Conservation (phyloP, 345 rosid species). For the Heritiera fomes region DNA sequence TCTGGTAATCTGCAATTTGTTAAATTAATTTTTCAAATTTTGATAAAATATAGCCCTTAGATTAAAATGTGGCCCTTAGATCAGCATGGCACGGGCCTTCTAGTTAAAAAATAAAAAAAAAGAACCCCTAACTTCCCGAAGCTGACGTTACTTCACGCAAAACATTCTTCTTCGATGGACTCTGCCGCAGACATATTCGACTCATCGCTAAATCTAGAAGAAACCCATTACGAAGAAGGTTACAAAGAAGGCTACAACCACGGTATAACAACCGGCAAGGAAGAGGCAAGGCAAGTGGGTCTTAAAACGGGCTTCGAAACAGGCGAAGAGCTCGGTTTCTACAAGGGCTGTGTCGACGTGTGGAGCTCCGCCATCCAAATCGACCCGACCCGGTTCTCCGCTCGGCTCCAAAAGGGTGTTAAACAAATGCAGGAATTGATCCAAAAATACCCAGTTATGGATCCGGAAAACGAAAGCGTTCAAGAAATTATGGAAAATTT, state of each 20-base stretch:
- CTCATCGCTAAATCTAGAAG: conserved; percentile 55
- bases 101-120: neutral
- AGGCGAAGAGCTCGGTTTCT: conserved; percentile 81
- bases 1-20: no score
- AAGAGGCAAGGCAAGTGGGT: conserved; percentile 65
- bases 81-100: no score
- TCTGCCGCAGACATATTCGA: conserved; percentile 56
- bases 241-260: conserved; percentile 52
- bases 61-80: no score
- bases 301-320: conserved; percentile 64
- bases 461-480: conserved; percentile 65
- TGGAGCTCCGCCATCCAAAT: conserved; percentile 60
- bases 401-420: conserved; percentile 56
- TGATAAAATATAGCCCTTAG: no score
- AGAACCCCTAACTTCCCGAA: neutral
- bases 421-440: conserved; percentile 59
- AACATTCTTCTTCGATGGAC: conserved; percentile 24
- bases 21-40: no score
- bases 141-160: neutral
- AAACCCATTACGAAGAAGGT: conserved; percentile 60
- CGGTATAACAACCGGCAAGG: conserved; percentile 55
- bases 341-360: conserved; percentile 68
- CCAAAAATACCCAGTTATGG: conserved; percentile 50
- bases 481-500: conserved; percentile 59
- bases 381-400: conserved; percentile 50